Percentiles rank a stretch among this genome's conserved stretches.
phyloP scores from a whole-genome alignment of 495 filamentous ascomycete genomes.

The Letharia columbiana region DNA sequence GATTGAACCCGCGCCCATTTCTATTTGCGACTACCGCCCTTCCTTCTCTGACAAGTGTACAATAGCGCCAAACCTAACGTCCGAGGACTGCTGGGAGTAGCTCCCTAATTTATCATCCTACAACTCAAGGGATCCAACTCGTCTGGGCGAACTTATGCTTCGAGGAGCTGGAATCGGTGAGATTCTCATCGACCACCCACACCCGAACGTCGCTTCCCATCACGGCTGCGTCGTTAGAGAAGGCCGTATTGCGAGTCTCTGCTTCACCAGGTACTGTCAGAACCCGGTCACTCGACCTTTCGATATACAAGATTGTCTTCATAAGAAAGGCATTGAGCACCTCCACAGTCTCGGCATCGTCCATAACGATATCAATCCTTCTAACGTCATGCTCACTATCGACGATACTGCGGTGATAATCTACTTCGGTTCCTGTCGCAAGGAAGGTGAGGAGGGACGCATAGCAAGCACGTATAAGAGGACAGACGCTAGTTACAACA shows the following conservation, averaged over 20 bases:
- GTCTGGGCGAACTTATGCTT: no score
- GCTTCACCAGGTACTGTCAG: not conserved
- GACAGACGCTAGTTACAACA: no score
- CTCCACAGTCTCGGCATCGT: not conserved
- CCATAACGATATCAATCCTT: constrained; percentile 1
- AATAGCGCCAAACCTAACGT: no score
- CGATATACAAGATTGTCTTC: not conserved
- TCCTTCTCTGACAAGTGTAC: no score
- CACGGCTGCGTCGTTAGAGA: not conserved
- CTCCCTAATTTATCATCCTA: no score
- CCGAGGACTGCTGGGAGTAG: no score
- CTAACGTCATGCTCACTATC: not conserved
- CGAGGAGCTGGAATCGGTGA: not conserved
- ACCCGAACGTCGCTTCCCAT: not conserved
- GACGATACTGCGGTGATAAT: constrained; percentile 1
- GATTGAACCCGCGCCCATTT: no score
- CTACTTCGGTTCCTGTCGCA: not conserved
- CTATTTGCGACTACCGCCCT: no score
- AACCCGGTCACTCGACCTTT: not conserved
- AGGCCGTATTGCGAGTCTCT: not conserved
- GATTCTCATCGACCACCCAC: not conserved
- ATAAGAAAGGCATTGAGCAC: not conserved
- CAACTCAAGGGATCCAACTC: no score
- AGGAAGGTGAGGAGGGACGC: no score
- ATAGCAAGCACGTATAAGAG: no score